Evolutionary conservation across 1,284 basidiomycete genomes (phyloP).

Genomic region (Coniferiporia weirii): DNA sequence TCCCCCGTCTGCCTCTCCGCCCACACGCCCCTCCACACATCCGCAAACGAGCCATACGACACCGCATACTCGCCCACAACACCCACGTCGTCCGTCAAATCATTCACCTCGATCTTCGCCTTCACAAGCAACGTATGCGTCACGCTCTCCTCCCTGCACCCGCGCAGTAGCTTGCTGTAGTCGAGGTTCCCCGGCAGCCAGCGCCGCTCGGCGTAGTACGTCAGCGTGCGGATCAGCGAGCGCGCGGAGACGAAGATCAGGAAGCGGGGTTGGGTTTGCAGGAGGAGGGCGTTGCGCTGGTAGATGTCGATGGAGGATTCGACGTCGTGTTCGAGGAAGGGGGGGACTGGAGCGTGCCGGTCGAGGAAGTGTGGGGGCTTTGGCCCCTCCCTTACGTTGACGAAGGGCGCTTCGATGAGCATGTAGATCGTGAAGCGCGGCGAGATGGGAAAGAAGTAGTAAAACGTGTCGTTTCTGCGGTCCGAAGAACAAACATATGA

Average conservation of each 20-base stretch:
- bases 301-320: slow-evolving; percentile 48
- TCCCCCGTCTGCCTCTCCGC: slow-evolving; percentile 38
- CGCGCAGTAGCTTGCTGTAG: slow-evolving; percentile 47
- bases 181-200: slow-evolving; percentile 30
- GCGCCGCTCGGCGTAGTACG: slow-evolving; percentile 30
- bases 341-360: neutral
- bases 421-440: slow-evolving; percentile 49
- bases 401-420: slow-evolving; percentile 26
- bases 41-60: slow-evolving; percentile 49
- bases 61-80: slow-evolving; percentile 34
- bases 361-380: slow-evolving; percentile 2
- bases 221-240: slow-evolving; percentile 39
- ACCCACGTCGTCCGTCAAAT: slow-evolving; percentile 49
- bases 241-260: slow-evolving; percentile 49
- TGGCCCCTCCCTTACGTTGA: neutral
- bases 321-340: slow-evolving; percentile 37
- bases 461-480: slow-evolving; percentile 29
- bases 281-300: slow-evolving; percentile 50
- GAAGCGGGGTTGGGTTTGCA: slow-evolving; percentile 41
- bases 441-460: slow-evolving; percentile 49
- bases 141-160: slow-evolving; percentile 47
- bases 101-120: slow-evolving; percentile 41
- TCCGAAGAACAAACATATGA: neutral
- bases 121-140: slow-evolving; percentile 50
- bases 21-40: slow-evolving; percentile 56